These are phyloP conservation scores for Penicillium italicum DNA, from an alignment of 2,329 filamentous ascomycete species.

Conservation along the genomic window DNA sequence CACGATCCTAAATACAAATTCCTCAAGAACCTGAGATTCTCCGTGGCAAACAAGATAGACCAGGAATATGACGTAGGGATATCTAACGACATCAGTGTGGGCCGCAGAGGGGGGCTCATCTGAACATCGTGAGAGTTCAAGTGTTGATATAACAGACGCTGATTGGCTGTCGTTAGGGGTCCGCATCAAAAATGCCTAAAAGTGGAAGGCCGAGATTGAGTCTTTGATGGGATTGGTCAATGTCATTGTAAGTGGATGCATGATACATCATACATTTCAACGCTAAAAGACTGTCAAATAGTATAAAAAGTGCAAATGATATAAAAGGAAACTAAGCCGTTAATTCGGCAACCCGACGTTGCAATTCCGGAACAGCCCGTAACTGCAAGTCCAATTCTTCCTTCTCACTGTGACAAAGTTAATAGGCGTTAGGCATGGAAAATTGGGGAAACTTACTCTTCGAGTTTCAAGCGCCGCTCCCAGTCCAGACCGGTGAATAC, in stretches of 20 bases:
- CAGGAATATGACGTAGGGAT: conserved; percentile 4
- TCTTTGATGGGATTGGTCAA: not conserved
- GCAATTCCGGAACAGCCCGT: conserved; percentile 79
- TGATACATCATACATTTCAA: conserved; percentile 5
- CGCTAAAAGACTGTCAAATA: not conserved
- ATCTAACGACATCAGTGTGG: conserved; percentile 9
- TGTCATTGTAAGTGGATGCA: conserved; percentile 7
- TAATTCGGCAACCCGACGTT: conserved; percentile 79
- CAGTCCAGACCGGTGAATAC: conserved; percentile 89
- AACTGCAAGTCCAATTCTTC: conserved; percentile 87
- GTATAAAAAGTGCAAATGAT: not conserved
- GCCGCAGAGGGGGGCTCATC: not conserved
- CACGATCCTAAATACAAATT: not conserved
- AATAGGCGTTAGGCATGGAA: conserved; percentile 2
- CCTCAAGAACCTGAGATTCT: not conserved
- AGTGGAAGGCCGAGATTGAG: not conserved
- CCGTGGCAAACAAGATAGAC: conserved; percentile 5
- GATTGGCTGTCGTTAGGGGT: not conserved
- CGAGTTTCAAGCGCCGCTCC: conserved; percentile 75
- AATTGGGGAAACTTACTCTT: conserved; percentile 59
- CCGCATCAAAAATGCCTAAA: not conserved
- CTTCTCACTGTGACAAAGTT: conserved; percentile 60
- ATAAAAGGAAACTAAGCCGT: conserved; percentile 37
- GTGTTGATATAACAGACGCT: not conserved
- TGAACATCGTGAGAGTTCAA: conserved; percentile 3